A percentile compares a stretch with the other conserved stretches of the same genome.
Evolutionary conservation across 2,329 filamentous ascomycete genomes (phyloP).

Genomic region (Thelonectria rubi): DNA sequence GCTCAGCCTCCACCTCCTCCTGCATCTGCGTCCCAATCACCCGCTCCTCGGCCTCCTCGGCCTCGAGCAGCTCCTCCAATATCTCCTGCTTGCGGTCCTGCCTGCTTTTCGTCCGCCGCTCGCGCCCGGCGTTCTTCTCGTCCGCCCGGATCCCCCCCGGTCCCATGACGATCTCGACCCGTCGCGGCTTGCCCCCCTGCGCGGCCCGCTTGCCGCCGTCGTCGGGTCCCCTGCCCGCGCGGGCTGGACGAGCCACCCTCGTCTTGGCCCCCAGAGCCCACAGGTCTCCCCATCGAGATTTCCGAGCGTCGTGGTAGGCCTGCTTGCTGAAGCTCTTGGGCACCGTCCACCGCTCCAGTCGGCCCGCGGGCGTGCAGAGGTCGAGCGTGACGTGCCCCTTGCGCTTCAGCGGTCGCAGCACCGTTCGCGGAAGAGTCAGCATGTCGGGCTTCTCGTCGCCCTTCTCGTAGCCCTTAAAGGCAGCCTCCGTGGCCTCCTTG

Average conservation of each 20-base stretch:
- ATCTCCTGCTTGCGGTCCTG: constrained; percentile 50
- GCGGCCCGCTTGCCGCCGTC: constrained; percentile 58
- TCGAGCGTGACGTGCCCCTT: constrained; percentile 89
- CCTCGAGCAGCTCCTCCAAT: constrained; percentile 51
- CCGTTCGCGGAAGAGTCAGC: constrained; percentile 78
- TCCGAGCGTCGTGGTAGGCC: constrained; percentile 92
- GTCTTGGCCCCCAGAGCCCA: constrained; percentile 97
- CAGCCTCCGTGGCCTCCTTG: constrained; percentile 66
- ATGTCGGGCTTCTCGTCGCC: constrained; percentile 58
- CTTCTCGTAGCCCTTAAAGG: constrained; percentile 77
- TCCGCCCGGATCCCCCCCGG: constrained; percentile 50
- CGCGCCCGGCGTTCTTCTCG: constrained; percentile 49
- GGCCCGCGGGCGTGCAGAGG: constrained; percentile 85
- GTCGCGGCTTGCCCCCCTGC: constrained; percentile 51
- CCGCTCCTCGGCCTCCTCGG: constrained; percentile 46
- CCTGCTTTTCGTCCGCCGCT: constrained; percentile 54
- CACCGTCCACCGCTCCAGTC: constrained; percentile 92
- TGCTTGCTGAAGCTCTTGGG: constrained; percentile 81
- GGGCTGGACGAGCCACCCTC: constrained; percentile 67
- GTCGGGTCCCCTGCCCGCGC: constrained; percentile 62
- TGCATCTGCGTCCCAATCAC: constrained; percentile 46
- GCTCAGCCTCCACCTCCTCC: constrained; percentile 43
- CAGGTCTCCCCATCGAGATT: constrained; percentile 89
- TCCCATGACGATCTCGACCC: constrained; percentile 49
- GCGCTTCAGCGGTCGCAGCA: constrained; percentile 86